Evolutionary conservation across 2,329 filamentous ascomycete species (phyloP), one percentile per base, ranked within the genome.

Genomic region (Tolypocladium tundrense): DNA sequence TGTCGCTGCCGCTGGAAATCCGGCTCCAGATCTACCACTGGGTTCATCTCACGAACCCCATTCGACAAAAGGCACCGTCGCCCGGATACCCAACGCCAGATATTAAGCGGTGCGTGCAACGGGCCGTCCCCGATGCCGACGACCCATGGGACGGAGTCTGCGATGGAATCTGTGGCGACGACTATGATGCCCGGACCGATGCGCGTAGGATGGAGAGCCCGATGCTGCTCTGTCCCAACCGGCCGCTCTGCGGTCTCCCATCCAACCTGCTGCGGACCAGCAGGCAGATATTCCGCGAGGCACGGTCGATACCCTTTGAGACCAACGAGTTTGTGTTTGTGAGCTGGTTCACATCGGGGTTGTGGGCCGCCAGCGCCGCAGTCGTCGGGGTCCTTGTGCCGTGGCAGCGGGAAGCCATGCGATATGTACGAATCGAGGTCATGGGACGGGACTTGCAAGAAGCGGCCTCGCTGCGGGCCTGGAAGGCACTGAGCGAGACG

Each of bases 251-350:
- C 19, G 72, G 70, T 21, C 64, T 79, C 2, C 77, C 79, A 0
- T 71, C 72, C 1, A 67, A 66, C 3, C 65, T 80, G 6, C 71
- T 80, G 2, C 60, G 57, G 6, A 61, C 69, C 27, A 75, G 69
- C 61, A 68, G 66, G 33, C 73, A 77, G 57, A 62, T 79, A 24
- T 79, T 79, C 65, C 39, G 63, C 55, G 78, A 81, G 60, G 67
- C 71, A 4, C 70, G 74, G 4, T 21, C 58, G 0, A 33, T 79
- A 2, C 75, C 78, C 2, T 78, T 77, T 61, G 61, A 64, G 9
- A 59, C 64, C 27, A 78, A 77, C 65, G 76, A 79, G 55, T 79
- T 80, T 58, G 71, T 72, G 31, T 80, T 79, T 59, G 67, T 73
- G 42, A 75, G 74, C 50, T 76, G 74, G 73, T 77, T 77, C 65